Percentiles rank a stretch among this genome's conserved stretches.
Evolutionary conservation across 2,329 filamentous ascomycete species (phyloP).

Genomic region (Colletotrichum gigasporum): DNA sequence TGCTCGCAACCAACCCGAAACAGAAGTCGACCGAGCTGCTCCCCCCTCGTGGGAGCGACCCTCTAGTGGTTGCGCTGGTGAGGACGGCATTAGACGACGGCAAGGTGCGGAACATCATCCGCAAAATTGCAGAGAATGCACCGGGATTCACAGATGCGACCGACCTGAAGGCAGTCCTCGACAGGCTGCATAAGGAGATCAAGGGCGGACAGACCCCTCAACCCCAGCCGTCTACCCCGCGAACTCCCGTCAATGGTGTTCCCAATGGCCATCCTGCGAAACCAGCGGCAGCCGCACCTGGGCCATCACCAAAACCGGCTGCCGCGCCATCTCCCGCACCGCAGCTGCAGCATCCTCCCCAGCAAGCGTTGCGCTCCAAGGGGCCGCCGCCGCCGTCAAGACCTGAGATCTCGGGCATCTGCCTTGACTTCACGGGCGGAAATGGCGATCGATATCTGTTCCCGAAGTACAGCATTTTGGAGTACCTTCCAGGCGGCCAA

Average conservation of each 20-base stretch:
- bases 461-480: conserved; percentile 80
- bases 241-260: conserved; percentile 44
- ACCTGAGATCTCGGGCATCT: conserved; percentile 71
- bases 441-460: conserved; percentile 81
- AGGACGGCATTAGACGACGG: conserved; percentile 65
- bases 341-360: conserved; percentile 42
- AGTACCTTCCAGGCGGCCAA: conserved; percentile 67
- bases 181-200: conserved; percentile 51
- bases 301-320: conserved; percentile 4
- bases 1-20: conserved; percentile 66
- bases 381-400: conserved; percentile 61
- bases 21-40: conserved; percentile 63
- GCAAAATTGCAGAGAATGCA: conserved; percentile 61
- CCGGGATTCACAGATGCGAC: conserved; percentile 62
- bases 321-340: conserved; percentile 14
- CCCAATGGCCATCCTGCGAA: conserved; percentile 40
- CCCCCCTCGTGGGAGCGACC: conserved; percentile 63
- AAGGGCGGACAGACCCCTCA: conserved; percentile 40
- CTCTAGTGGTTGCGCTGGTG: conserved; percentile 64
- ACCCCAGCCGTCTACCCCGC: conserved; percentile 39
- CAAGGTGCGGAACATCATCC: conserved; percentile 59
- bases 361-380: conserved; percentile 68
- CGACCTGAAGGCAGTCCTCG: conserved; percentile 63
- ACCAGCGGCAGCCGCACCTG: conserved; percentile 9
- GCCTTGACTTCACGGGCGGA: conserved; percentile 74